Percentiles rank a stretch among this genome's conserved stretches.
These are phyloP conservation scores for Auricularia cornea DNA, from an alignment of 768 basidiomycete species.

Conservation along the genomic window DNA sequence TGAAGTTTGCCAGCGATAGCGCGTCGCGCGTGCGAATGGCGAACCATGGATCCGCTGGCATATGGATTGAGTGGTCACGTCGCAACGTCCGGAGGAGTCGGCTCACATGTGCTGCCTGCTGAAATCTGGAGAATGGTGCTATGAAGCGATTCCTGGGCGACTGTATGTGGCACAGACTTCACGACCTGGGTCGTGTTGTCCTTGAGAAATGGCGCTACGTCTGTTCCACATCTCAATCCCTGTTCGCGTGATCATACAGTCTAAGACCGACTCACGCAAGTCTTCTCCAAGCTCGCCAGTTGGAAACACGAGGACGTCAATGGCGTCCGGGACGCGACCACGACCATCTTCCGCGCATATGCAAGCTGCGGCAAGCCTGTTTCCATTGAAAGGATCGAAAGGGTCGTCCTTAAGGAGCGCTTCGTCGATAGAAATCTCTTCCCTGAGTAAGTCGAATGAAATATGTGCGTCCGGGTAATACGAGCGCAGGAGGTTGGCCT, in stretches of 20 bases:
- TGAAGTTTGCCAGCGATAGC: background rate
- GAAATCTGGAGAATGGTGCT: conserved; percentile 64
- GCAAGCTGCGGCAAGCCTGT: conserved; percentile 36
- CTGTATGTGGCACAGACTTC: conserved; percentile 33
- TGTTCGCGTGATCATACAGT: background rate
- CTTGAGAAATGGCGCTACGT: conserved; percentile 36
- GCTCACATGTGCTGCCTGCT: background rate
- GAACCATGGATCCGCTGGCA: background rate
- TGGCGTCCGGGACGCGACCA: conserved; percentile 18
- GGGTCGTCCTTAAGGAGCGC: conserved; percentile 26
- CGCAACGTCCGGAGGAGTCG: too few species aligned
- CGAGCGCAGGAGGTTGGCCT: conserved; percentile 68
- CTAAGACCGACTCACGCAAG: conserved; percentile 41
- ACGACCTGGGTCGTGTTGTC: conserved; percentile 19
- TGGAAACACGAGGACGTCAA: conserved; percentile 44
- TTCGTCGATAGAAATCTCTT: conserved; percentile 41
- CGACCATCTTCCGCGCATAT: conserved; percentile 17
- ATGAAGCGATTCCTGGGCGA: conserved; percentile 39
- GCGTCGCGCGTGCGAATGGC: background rate
- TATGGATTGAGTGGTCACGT: too few species aligned
- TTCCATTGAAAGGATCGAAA: conserved; percentile 55
- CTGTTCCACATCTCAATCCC: conserved; percentile 23
- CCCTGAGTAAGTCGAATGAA: conserved; percentile 55
- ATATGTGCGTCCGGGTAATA: conserved; percentile 68
- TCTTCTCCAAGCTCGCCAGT: conserved; percentile 51